Evolutionary conservation across 495 filamentous ascomycete species (phyloP), one percentile per base, ranked within the genome.

Genomic region (Penicillium taxi): DNA sequence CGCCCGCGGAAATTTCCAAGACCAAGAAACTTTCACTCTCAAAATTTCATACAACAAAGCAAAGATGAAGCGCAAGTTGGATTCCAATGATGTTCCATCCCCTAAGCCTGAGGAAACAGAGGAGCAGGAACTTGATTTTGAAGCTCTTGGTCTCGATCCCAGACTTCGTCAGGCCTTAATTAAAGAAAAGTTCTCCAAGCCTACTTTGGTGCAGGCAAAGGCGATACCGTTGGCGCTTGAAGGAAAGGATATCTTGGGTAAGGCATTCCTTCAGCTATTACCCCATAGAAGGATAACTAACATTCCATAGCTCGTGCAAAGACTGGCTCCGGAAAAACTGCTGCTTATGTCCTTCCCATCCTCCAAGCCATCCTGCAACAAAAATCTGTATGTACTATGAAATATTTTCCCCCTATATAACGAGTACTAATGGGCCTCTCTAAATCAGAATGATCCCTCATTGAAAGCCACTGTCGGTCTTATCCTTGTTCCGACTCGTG

Each of bases 301-400:
- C 37, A 31, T 21, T 14, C 9, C 32, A 19, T 34, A 78, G 79
- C 86, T 34, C 84, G 85, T 46, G 82, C 90, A 26, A 91, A 87
- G 61, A 96, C 89, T 13, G 89, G 89, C 18, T 91, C 87, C 13
- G 90, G 91, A 30, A 98, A 98, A 65, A 98, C 91, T 4, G 84
- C 85, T n/a, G 91, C 91, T 34, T 98, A 98, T 61, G 69, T 95
- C n/a, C 72, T 96, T 17, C 91, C 91, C 1, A 73, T 95, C 25
- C 61, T 96, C 25, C 81, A 94, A 45, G 67, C 71, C 15, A 84
- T 94, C 35, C 70, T 98, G 8, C 79, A 77, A 48, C 73, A 73
- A 35, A 94, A 94, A 66, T 53, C 68, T 48, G 82, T 83, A 56
- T 35, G 74, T 53, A 8, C 11, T 28, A 26, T 43, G 26, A 3